These are phyloP conservation scores for Immersiella caudata DNA, from an alignment of 495 filamentous ascomycete genomes.

Conservation along the genomic window DNA sequence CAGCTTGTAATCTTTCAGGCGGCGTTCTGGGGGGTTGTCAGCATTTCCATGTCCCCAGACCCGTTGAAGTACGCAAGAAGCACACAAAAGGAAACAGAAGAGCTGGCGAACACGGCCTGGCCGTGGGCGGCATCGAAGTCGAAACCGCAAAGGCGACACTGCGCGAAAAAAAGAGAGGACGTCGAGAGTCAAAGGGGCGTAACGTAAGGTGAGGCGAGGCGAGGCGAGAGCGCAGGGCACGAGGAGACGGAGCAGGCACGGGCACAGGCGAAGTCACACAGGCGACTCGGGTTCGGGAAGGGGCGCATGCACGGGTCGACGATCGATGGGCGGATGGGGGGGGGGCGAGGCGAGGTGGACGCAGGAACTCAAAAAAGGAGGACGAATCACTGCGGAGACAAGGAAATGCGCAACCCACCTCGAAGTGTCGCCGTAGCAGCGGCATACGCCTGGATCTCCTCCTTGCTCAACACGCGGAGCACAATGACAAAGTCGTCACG, in stretches of 20 bases:
- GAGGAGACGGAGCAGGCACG: constrained; percentile 6
- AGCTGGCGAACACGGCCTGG: constrained; percentile 5
- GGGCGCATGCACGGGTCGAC: constrained; percentile 15
- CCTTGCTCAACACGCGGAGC: constrained; percentile 73
- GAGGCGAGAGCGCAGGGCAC: constrained; percentile 16
- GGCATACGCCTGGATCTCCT: constrained; percentile 81
- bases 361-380: background rate
- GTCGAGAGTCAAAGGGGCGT: background rate
- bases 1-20: constrained; percentile 42
- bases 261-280: constrained; percentile 16
- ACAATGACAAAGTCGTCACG: constrained; percentile 84
- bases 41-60: constrained; percentile 19
- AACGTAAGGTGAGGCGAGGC: constrained; percentile 2
- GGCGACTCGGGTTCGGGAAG: constrained; percentile 11
- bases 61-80: background rate
- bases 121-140: background rate
- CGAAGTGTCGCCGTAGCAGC: constrained; percentile 73
- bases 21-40: constrained; percentile 38
- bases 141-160: constrained; percentile 9
- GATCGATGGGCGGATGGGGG: constrained; percentile 8
- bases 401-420: constrained; percentile 54
- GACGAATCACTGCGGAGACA: constrained; percentile 18
- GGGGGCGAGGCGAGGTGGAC: background rate
- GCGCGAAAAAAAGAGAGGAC: constrained; percentile 2
- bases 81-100: background rate